A percentile compares a stretch with the other conserved stretches of the same genome.
Evolutionary conservation across 164 flowering plant genomes (phyloP).

Genomic region (Berberis vulgaris): DNA sequence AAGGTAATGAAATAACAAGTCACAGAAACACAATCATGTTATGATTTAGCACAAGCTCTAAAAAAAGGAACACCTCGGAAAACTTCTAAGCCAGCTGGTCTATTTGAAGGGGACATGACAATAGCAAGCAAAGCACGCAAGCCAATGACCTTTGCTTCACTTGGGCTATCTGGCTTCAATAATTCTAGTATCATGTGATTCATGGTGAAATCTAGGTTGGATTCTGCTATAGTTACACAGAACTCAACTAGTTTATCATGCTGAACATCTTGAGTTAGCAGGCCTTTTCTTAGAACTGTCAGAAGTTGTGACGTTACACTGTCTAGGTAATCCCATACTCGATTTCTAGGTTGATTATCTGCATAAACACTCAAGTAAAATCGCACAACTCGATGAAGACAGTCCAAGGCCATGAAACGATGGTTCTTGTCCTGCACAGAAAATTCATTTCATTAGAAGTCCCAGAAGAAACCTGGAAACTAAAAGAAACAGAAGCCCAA

Average conservation of each 20-base stretch:
- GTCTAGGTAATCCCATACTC: slow-evolving; percentile 96
- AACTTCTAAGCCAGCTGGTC: slow-evolving; percentile 69
- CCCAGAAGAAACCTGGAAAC: neutral
- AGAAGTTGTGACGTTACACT: slow-evolving; percentile 94
- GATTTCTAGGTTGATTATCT: slow-evolving; percentile 68
- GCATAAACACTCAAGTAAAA: slow-evolving; percentile 91
- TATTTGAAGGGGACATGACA: slow-evolving; percentile 77
- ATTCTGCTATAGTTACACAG: slow-evolving; percentile 94
- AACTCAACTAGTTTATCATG: slow-evolving; percentile 98
- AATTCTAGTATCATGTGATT: slow-evolving; percentile 91
- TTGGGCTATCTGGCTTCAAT: slow-evolving; percentile 76
- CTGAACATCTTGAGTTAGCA: slow-evolving; percentile 97
- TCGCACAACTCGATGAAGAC: slow-evolving; percentile 90
- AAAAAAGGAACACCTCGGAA: slow-evolving; percentile 52
- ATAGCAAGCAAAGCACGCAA: slow-evolving; percentile 89
- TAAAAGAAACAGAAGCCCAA: neutral
- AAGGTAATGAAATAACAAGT: slow-evolving; percentile 12
- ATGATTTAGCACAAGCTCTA: neutral
- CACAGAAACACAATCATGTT: neutral
- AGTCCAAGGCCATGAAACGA: slow-evolving; percentile 97
- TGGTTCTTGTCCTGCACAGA: slow-evolving; percentile 87
- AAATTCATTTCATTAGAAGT: slow-evolving; percentile 12
- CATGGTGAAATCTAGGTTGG: slow-evolving; percentile 96
- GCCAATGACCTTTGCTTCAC: slow-evolving; percentile 98
- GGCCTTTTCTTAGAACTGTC: slow-evolving; percentile 77